Evolutionary conservation across 345 rosid species (phyloP).

Genomic region (Raphanus raphanistrum): DNA sequence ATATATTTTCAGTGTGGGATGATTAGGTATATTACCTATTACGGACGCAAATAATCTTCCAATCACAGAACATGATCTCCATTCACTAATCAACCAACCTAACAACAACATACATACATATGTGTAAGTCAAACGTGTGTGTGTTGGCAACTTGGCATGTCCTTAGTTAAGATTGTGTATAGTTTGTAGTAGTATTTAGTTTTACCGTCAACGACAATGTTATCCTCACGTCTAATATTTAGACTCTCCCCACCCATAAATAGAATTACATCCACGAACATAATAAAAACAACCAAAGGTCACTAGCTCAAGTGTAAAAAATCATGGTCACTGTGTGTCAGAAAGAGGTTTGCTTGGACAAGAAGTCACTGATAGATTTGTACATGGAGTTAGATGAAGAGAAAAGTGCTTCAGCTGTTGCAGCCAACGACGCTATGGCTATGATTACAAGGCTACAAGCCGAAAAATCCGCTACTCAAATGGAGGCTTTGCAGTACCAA

Average conservation of each 20-base stretch:
- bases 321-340: too few relatives aligned
- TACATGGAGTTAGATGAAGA: constrained; percentile 95
- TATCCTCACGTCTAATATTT: too few relatives aligned
- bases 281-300: too few relatives aligned
- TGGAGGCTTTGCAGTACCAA: too few relatives aligned
- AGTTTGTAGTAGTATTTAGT: constrained; percentile 4
- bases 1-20: constrained; percentile 18
- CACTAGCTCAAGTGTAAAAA: too few relatives aligned
- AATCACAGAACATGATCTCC: constrained; percentile 31
- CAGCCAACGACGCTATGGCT: constrained; percentile 3
- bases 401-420: constrained; percentile 84
- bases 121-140: not conserved
- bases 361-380: constrained; percentile 75
- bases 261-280: not conserved
- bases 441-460: too few relatives aligned
- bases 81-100: constrained; percentile 27
- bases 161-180: constrained; percentile 29
- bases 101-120: not conserved
- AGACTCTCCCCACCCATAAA: not conserved
- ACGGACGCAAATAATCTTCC: constrained; percentile 31
- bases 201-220: too few relatives aligned
- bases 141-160: constrained; percentile 25
- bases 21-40: constrained; percentile 33
- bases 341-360: constrained; percentile 72
- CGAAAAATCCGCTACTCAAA: too few relatives aligned